Percentiles rank a stretch among this genome's conserved stretches.
These are phyloP conservation scores for Verbena officinalis DNA, from an alignment of 257 asterid species.

Conservation along the genomic window DNA sequence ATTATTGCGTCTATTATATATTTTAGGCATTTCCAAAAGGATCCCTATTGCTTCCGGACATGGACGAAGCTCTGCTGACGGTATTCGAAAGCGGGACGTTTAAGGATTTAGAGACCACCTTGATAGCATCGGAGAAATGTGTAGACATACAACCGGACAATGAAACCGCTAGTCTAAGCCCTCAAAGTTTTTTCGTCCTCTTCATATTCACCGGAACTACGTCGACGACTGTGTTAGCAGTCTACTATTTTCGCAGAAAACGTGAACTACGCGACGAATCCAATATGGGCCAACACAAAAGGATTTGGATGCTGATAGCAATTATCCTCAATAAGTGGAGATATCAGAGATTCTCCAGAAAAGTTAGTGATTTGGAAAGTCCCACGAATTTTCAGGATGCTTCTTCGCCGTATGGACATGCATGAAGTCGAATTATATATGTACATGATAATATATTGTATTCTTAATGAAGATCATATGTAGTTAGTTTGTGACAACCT, in stretches of 20 bases:
- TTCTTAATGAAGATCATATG: too few species aligned
- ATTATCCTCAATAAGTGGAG: constrained; percentile 5
- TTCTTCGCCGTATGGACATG: background rate
- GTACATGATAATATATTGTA: too few species aligned
- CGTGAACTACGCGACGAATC: background rate
- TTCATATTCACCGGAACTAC: constrained; percentile 38
- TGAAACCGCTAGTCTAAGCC: constrained; percentile 37
- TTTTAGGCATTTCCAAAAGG: constrained; percentile 49
- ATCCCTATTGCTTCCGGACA: constrained; percentile 38
- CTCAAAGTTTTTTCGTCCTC: constrained; percentile 36
- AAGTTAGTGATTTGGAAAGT: constrained; percentile 18
- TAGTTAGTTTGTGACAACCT: too few species aligned
- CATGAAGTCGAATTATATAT: too few species aligned
- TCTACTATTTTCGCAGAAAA: constrained; percentile 23
- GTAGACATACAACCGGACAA: constrained; percentile 31
- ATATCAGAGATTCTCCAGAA: constrained; percentile 9
- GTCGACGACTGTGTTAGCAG: constrained; percentile 35
- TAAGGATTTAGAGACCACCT: constrained; percentile 34
- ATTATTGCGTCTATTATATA: background rate
- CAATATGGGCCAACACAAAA: too few species aligned
- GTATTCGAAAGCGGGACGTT: constrained; percentile 36
- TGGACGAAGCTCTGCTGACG: constrained; percentile 37
- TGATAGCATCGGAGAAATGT: constrained; percentile 37
- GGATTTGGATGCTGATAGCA: constrained; percentile 11
- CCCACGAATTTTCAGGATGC: background rate